Base-by-base conservation (phyloP, 1,284 basidiomycete species). In the Tranzscheliella williamsii region DNA sequence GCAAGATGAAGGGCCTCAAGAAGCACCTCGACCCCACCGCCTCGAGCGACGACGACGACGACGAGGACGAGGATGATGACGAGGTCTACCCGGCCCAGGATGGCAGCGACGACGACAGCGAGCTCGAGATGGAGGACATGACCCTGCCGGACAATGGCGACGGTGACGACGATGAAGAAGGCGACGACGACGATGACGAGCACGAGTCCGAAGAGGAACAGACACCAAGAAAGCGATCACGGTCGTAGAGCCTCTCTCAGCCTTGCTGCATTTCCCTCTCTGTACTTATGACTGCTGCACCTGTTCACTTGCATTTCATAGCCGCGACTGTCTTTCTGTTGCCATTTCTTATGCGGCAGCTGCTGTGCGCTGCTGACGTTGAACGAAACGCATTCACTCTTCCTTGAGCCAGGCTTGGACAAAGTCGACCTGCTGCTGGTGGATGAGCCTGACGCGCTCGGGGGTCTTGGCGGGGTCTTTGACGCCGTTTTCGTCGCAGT, bases 1-100 rank as follows among this genome's bases (percentile, higher is more conserved):
- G 89, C 72, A 93, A 92, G 82, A 91, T 93, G 88, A 93, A 91
- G 80, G 91, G 88, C 12, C 76, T 94, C 64, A 90, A 87, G 75
- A 78, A 79, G 26, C 60, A 57, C 38, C 34, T 56, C 17, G 49
- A 54, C 18, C 53, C 61, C 21, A 38, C 23, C 5, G 61, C 45
- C 7, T 45, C 43, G 18, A 81, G 37, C 18, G 56, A 50, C 4
- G 67, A 70, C 20, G 55, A 56, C 4, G 72, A 66, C 12, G 67
- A 57, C 0, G 67, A 63, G 1, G 64, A 56, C 3, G 67, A 53
- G 15, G 52, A 55, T 3, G 50, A 60, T 16, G 55, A 60, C 15
- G 48, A 45, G 16, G n/a, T n/a, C n/a, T n/a, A n/a, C n/a, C n/a
- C n/a, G n/a, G n/a, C n/a, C n/a, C n/a, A n/a, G n/a, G n/a, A n/a